Evolutionary conservation across 2,329 filamentous ascomycete species (phyloP), one percentile per base, ranked within the genome.

Genomic region (Parastagonospora avenae): DNA sequence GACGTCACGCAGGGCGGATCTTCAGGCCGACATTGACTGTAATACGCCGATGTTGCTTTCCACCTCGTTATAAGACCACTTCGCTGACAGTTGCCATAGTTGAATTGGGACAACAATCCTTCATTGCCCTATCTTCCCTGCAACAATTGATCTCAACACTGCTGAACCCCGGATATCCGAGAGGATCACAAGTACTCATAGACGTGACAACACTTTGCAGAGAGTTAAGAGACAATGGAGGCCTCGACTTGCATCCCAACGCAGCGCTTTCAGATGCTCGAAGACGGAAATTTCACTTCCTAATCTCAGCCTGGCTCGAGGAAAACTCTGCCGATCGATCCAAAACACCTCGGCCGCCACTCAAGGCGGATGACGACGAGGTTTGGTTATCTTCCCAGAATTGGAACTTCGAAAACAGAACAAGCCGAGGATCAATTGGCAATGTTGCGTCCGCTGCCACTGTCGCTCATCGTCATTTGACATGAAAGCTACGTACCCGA

Each of bases 311-410:
- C 16, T 66, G 51, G 48, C 46, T 70, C 9, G 67, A 71, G 43
- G 55, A 67, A 1, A 71, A 70, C 43, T 69, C 65, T 2, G 48
- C 60, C 9, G 68, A 68, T 16, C 51, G 62, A 14, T 41, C 52
- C 29, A 31, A 12, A 5, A 33, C 37, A 2, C 37, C 50, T 7
- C 41, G 36, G 8, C 11, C 39, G 4, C 57, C 58, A 2, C 40
- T 60, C 9, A 30, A 30, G 8, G 39, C 39, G 8, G 4, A 76
- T 1, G 58, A 71, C 6, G 77, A 76, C 1, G 76, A 78, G 51
- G 71, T 74, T 1, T 79, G 77, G 77, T 55, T 79, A 2, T 74
- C 67, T n/a, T 76, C 73, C 10, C 76, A 79, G 58, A 79, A 80
- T 49, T 65, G 77, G 9, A 79, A 80, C 55, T 79, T 79, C 50